Evolutionary conservation across 2,329 filamentous ascomycete species (phyloP), one percentile per base, ranked within the genome.

Genomic region (Mollisiaceae sp.): DNA sequence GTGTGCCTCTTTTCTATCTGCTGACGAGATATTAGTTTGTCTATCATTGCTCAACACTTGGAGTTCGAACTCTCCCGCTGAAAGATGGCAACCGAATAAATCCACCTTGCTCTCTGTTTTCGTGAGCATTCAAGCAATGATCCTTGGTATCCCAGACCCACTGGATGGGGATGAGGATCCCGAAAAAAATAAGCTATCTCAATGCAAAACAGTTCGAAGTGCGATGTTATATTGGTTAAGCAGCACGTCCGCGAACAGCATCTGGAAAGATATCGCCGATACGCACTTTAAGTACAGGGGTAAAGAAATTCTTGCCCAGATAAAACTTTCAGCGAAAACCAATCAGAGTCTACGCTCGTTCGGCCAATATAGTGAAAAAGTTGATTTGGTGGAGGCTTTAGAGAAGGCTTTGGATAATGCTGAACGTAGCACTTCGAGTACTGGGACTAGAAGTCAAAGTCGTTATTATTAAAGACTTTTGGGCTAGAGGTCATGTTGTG

Each of bases 101-200:
- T 70, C 65, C 38, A 72, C 69, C 4, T 55, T 72, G 27, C 64
- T 71, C 8, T 65, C 70, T n/a, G 70, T 71, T 2, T 55, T 72
- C 11, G 63, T 72, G 8, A 69, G 67, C 38, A 63, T 72, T 11
- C 70, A 72, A 61, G 67, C 67, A 18, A 72, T 72, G 70, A 70
- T 72, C 22, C 63, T 72, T 20, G 70, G 70, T 35, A 65, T 65
- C 35, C 65, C 69, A 8, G 24, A 67, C 24, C 70, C 70, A 18
- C 67, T 67, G 20, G 71, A 72, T 41, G 70, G 71, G 54, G 69
- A 67, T 14, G 65, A 67, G 14, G 60, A 55, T 36, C 12, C 4
- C 15, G 12, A 41, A 2, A 9, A 41, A 41, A 18, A 41, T 9
- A 9, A 41, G 38, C 12, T 18, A 41, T 12, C 12, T 14, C 38